Conservation (phyloP, 2,329 filamentous ascomycete species). For the Parastagonospora nodorum region DNA sequence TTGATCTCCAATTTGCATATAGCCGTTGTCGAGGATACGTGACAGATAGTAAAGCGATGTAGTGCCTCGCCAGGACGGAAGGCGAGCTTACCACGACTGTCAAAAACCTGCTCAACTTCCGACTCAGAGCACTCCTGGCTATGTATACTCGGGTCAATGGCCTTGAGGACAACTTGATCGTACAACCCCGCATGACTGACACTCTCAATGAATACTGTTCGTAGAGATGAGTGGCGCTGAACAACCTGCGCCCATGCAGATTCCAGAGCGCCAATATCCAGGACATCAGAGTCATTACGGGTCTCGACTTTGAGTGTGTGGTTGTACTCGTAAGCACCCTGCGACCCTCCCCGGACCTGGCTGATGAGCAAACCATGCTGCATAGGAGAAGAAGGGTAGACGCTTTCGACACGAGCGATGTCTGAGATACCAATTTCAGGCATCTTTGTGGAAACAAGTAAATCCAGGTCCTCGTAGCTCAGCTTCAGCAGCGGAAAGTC, state of each 20-base stretch:
- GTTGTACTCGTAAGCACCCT: conserved; percentile 8
- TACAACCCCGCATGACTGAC: conserved; percentile 11
- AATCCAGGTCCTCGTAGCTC: conserved; percentile 17
- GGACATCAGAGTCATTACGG: neutral
- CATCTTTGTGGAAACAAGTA: conserved; percentile 7
- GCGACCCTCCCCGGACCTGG: conserved; percentile 3
- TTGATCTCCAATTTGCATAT: conserved; percentile 22
- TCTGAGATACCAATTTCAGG: conserved; percentile 11
- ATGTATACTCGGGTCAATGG: neutral
- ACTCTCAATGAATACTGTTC: conserved; percentile 22
- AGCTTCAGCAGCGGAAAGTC: conserved; percentile 23
- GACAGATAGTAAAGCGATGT: conserved; percentile 20
- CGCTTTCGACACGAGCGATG: conserved; percentile 8
- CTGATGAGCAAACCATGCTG: conserved; percentile 15
- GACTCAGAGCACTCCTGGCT: neutral
- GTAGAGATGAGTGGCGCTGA: conserved; percentile 17
- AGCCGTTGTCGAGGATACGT: conserved; percentile 2
- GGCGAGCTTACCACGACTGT: neutral
- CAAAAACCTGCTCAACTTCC: conserved; percentile 4
- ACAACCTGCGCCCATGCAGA: conserved; percentile 24
- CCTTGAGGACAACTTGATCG: conserved; percentile 18
- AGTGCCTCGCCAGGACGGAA: conserved; percentile 2
- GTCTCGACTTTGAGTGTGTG: conserved; percentile 6
- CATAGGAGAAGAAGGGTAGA: conserved; percentile 16
- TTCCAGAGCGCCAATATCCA: conserved; percentile 6